These are phyloP conservation scores for Elsinoe batatas DNA, from an alignment of 2,329 filamentous ascomycete species.

Conservation along the genomic window DNA sequence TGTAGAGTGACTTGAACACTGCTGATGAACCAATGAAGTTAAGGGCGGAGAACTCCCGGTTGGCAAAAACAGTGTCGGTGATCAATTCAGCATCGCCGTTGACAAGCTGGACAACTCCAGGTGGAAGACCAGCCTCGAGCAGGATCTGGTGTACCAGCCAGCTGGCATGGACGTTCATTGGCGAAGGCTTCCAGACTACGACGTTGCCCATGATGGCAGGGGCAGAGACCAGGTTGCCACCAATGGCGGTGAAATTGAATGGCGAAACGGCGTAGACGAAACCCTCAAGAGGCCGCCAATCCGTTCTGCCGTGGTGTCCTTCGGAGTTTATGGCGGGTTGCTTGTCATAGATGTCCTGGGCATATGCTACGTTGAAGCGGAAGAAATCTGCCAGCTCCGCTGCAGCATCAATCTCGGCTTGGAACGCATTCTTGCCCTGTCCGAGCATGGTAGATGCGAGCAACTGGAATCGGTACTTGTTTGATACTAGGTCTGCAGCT, in stretches of 20 bases:
- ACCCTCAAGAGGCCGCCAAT: slow-evolving; percentile 33
- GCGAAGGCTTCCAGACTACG: slow-evolving; percentile 35
- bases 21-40: slow-evolving; percentile 32
- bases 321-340: slow-evolving; percentile 27
- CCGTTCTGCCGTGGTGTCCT: slow-evolving; percentile 22
- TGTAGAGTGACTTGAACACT: slow-evolving; percentile 30
- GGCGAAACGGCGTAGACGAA: slow-evolving; percentile 35
- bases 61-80: slow-evolving; percentile 27
- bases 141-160: slow-evolving; percentile 32
- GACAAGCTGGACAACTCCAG: slow-evolving; percentile 32
- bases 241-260: slow-evolving; percentile 37
- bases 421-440: slow-evolving; percentile 34
- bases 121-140: slow-evolving; percentile 32
- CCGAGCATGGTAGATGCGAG: slow-evolving; percentile 35
- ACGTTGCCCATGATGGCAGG: slow-evolving; percentile 34
- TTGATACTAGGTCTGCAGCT: slow-evolving; percentile 26
- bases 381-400: slow-evolving; percentile 33
- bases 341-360: slow-evolving; percentile 28
- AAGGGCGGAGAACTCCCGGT: slow-evolving; percentile 31
- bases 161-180: slow-evolving; percentile 27
- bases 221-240: slow-evolving; percentile 28
- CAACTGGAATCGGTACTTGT: slow-evolving; percentile 25
- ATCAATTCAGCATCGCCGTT: slow-evolving; percentile 31
- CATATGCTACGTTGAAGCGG: slow-evolving; percentile 25
- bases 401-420: slow-evolving; percentile 32